Conservation (phyloP, 192 early-diverging fungal genomes). For the Chytriomyces hyalinus region DNA sequence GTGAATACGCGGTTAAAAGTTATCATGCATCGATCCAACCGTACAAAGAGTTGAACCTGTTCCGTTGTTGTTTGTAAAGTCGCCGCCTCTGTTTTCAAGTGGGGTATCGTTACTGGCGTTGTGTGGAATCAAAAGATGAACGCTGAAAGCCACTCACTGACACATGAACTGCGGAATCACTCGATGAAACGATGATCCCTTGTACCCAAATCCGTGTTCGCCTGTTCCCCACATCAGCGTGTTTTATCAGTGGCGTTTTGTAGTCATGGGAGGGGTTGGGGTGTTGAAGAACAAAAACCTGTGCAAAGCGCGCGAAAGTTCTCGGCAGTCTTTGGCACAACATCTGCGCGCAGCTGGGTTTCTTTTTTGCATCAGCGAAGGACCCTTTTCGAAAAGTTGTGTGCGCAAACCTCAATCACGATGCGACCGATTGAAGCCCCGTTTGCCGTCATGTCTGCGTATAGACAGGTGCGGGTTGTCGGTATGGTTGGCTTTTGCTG, state of each 20-base stretch:
- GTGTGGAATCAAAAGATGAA: neutral
- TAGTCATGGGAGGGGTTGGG: too few relatives aligned
- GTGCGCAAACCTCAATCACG: neutral
- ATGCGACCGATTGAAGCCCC: constrained; percentile 1
- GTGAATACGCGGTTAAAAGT: too few relatives aligned
- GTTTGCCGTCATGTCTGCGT: neutral
- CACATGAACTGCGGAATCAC: constrained; percentile 75
- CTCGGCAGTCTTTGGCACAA: constrained; percentile 71
- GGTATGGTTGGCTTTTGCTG: too few relatives aligned
- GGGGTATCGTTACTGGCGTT: too few relatives aligned
- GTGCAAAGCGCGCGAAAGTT: constrained; percentile 80
- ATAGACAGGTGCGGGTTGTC: too few relatives aligned
- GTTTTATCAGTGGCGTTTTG: too few relatives aligned
- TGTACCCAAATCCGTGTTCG: constrained; percentile 84
- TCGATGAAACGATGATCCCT: constrained; percentile 80
- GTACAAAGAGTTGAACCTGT: constrained; percentile 55
- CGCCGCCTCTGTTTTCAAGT: constrained; percentile 60
- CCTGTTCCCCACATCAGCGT: constrained; percentile 1
- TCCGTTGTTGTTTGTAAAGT: constrained; percentile 78
- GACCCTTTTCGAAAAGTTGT: too few relatives aligned
- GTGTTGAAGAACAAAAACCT: constrained; percentile 42
- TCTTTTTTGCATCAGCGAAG: neutral
- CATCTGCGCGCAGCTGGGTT: constrained; percentile 43
- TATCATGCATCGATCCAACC: neutral
- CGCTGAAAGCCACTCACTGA: constrained; percentile 43